Evolutionary conservation across 495 filamentous ascomycete species (phyloP).

Genomic region (Penicillium mononematosum): DNA sequence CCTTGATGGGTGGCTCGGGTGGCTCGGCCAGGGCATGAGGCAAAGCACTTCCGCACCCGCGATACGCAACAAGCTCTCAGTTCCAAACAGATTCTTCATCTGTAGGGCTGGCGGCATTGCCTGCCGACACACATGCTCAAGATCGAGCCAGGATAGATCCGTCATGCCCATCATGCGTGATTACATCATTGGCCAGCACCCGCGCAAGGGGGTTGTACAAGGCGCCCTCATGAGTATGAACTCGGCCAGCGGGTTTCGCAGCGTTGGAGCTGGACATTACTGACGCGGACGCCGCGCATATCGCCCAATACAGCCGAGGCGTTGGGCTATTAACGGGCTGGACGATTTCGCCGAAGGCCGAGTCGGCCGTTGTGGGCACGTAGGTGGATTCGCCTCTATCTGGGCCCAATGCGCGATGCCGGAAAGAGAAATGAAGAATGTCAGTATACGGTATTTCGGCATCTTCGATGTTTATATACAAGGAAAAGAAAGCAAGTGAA

Average conservation of each 20-base stretch:
- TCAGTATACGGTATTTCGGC: too few relatives aligned
- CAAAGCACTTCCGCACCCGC: slow-evolving; percentile 15
- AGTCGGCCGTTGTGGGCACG: slow-evolving; percentile 52
- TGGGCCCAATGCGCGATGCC: slow-evolving; percentile 25
- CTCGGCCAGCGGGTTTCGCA: slow-evolving; percentile 31
- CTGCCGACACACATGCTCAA: slow-evolving; percentile 30
- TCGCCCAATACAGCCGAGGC: slow-evolving; percentile 44
- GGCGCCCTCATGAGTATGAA: slow-evolving; percentile 47
- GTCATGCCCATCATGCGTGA: slow-evolving; percentile 41
- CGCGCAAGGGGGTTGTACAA: slow-evolving; percentile 46
- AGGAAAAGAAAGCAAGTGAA: too few relatives aligned
- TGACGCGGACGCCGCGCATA: slow-evolving; percentile 37
- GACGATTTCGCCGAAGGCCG: slow-evolving; percentile 45
- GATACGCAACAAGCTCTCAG: slow-evolving; percentile 32
- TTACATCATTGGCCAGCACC: slow-evolving; percentile 44
- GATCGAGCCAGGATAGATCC: slow-evolving; percentile 26
- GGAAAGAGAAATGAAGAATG: too few relatives aligned
- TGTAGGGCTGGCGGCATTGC: slow-evolving; percentile 32
- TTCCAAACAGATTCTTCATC: slow-evolving; percentile 36
- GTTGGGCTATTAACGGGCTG: slow-evolving; percentile 41
- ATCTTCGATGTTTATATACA: too few relatives aligned
- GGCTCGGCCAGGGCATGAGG: slow-evolving; percentile 20
- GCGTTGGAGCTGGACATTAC: slow-evolving; percentile 46
- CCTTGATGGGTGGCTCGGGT: slow-evolving; percentile 22
- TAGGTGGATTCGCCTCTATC: slow-evolving; percentile 49